Conservation (phyloP, 768 basidiomycete species). For the Cystofilobasidium bisporidii region DNA sequence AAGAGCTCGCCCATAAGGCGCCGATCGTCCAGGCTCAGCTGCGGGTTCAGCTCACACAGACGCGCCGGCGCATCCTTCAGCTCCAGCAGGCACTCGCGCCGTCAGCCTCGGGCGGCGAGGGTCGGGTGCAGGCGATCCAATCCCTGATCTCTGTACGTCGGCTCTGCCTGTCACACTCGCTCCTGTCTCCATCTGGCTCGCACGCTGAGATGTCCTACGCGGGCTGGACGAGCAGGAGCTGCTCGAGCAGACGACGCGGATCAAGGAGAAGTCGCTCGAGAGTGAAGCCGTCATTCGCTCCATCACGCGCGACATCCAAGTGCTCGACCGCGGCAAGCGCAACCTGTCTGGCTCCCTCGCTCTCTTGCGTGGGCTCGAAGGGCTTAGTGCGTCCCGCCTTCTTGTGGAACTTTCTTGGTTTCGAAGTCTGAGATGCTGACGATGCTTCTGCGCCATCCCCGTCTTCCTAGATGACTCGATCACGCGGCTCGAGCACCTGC, state of each 20-base stretch:
- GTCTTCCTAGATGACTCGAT: slow-evolving; percentile 62
- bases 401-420: neutral
- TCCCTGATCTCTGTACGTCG: neutral
- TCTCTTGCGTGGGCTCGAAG: slow-evolving; percentile 76
- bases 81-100: neutral
- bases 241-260: slow-evolving; percentile 87
- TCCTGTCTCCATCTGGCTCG: too few species aligned
- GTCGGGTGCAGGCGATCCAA: neutral
- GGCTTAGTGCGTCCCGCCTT: slow-evolving; percentile 60
- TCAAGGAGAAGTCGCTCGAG: slow-evolving; percentile 92
- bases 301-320: slow-evolving; percentile 94
- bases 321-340: slow-evolving; percentile 79
- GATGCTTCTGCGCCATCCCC: neutral
- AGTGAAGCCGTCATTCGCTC: slow-evolving; percentile 90
- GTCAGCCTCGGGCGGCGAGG: neutral
- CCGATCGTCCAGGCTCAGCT: neutral
- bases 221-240: slow-evolving; percentile 55
- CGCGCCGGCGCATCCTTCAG: neutral
- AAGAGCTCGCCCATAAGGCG: neutral
- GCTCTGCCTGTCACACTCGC: too few species aligned
- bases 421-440: neutral
- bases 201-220: too few species aligned
- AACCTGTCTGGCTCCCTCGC: slow-evolving; percentile 86
- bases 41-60: neutral
- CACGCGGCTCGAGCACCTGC: slow-evolving; percentile 65